These are phyloP conservation scores for Aureobasidium lini DNA, from an alignment of 2,329 filamentous ascomycete genomes.

Conservation along the genomic window DNA sequence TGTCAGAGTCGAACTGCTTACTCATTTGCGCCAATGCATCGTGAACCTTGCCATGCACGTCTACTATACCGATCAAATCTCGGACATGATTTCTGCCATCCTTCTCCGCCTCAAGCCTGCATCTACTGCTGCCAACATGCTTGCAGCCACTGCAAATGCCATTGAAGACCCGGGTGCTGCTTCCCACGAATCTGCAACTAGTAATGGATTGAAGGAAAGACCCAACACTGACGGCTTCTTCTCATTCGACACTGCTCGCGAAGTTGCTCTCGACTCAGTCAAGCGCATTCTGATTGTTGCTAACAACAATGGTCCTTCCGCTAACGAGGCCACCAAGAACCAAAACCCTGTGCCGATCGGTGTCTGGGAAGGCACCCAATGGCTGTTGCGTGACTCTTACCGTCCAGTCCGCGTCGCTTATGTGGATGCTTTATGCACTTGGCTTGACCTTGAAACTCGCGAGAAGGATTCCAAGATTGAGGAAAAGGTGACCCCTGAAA, in stretches of 20 bases:
- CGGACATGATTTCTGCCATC: slow-evolving; percentile 84
- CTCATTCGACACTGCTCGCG: slow-evolving; percentile 53
- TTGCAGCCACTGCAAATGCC: slow-evolving; percentile 31
- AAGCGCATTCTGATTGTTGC: slow-evolving; percentile 77
- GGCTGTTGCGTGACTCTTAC: slow-evolving; percentile 76
- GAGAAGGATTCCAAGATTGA: slow-evolving; percentile 21
- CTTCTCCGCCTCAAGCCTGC: slow-evolving; percentile 67
- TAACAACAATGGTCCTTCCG: slow-evolving; percentile 43
- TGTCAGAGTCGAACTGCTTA: slow-evolving; percentile 55
- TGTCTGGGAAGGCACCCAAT: slow-evolving; percentile 95
- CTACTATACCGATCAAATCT: slow-evolving; percentile 93
- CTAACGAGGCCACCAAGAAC: slow-evolving; percentile 52
- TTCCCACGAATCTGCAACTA: slow-evolving; percentile 41
- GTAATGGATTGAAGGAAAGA: slow-evolving; percentile 46
- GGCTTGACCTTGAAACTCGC: slow-evolving; percentile 48
- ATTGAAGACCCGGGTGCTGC: slow-evolving; percentile 45
- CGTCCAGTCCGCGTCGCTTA: slow-evolving; percentile 77
- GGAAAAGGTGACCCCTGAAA: slow-evolving; percentile 23
- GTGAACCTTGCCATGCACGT: slow-evolving; percentile 89
- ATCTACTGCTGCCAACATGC: slow-evolving; percentile 21
- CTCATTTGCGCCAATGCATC: slow-evolving; percentile 70
- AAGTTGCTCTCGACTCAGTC: slow-evolving; percentile 66
- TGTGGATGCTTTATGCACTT: slow-evolving; percentile 71
- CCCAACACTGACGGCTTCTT: slow-evolving; percentile 51
- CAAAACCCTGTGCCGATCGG: slow-evolving; percentile 60